Conservation (phyloP, 768 basidiomycete species). For the Agrocybe pediades region DNA sequence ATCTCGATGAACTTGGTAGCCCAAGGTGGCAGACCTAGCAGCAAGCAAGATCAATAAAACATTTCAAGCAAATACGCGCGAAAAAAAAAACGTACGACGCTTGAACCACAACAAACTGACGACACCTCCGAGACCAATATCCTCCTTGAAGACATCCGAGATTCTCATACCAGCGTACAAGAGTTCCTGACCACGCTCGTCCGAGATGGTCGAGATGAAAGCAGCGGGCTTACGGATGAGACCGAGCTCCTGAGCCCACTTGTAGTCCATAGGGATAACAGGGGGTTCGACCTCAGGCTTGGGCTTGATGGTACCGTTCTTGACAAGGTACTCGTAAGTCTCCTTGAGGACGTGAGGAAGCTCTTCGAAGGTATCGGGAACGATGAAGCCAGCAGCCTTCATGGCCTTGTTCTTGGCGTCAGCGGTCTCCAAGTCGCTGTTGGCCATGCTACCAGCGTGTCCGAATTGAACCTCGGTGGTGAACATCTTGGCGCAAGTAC, state of each 20-base stretch:
- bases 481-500: conserved; percentile 99
- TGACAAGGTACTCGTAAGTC: conserved; percentile 84
- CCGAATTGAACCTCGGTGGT: conserved; percentile 99
- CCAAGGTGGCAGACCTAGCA: conserved; percentile 72
- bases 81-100: conserved; percentile 52
- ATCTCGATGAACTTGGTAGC: conserved; percentile 99
- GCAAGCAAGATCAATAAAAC: neutral
- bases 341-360: conserved; percentile 83
- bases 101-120: conserved; percentile 98
- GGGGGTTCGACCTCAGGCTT: conserved; percentile 86
- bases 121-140: conserved; percentile 96
- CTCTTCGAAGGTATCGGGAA: conserved; percentile 97
- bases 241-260: conserved; percentile 98
- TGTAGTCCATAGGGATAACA: conserved; percentile 99
- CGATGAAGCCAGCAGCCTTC: conserved; percentile 93
- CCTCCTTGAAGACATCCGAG: conserved; percentile 97
- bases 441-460: conserved; percentile 97
- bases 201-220: conserved; percentile 98
- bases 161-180: conserved; percentile 99
- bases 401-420: conserved; percentile 97
- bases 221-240: conserved; percentile 98
- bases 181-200: conserved; percentile 98
- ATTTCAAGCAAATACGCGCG: neutral
- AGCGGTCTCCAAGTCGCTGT: conserved; percentile 96
- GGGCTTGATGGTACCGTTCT: conserved; percentile 63